Evolutionary conservation across 2,329 filamentous ascomycete genomes (phyloP).

Genomic region (Aspergillus nomiae): DNA sequence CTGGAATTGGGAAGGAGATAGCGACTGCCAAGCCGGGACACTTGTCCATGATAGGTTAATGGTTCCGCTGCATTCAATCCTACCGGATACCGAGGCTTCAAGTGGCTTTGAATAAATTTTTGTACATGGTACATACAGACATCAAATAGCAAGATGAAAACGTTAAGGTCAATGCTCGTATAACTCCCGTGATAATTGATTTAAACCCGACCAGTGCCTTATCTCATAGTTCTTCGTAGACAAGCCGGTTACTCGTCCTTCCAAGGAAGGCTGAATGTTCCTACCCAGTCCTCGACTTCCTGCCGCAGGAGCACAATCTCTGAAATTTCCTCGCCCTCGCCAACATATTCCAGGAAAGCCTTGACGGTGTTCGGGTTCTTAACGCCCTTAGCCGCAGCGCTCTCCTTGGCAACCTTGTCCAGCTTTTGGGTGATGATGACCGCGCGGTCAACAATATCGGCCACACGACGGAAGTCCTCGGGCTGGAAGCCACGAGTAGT

Average conservation of each 20-base stretch:
- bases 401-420: conserved; percentile 67
- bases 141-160: conserved; percentile 9
- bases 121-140: conserved; percentile 20
- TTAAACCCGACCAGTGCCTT: neutral
- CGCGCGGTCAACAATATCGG: conserved; percentile 80
- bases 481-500: conserved; percentile 91
- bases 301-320: conserved; percentile 84
- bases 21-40: neutral
- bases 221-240: neutral
- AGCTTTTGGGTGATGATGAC: conserved; percentile 77
- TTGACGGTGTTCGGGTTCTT: conserved; percentile 98
- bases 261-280: conserved; percentile 84
- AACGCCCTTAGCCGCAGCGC: conserved; percentile 78
- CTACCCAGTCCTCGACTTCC: conserved; percentile 88
- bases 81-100: neutral
- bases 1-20: neutral
- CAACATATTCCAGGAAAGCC: conserved; percentile 92
- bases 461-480: conserved; percentile 83
- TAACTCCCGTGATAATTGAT: conserved; percentile 14
- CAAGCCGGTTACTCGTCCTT: conserved; percentile 54
- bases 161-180: conserved; percentile 1
- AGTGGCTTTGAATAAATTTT: conserved; percentile 12
- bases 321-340: conserved; percentile 73
- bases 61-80: neutral
- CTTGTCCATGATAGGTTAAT: neutral